Percentiles rank a stretch among this genome's conserved stretches.
Conservation (phyloP, 441 rosid species). For the Pelargonium australe region DNA sequence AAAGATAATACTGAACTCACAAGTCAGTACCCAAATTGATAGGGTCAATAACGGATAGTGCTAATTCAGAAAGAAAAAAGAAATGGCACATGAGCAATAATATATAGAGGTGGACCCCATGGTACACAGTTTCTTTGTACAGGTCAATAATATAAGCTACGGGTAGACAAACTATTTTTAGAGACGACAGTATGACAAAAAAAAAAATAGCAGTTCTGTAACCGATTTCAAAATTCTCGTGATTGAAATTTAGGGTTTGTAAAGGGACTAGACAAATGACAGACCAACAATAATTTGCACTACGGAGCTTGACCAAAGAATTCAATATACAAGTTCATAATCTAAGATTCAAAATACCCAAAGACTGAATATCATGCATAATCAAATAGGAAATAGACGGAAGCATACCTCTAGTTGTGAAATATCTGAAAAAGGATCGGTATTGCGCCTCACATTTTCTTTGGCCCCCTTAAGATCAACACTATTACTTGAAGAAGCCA, state of each 20-base stretch:
- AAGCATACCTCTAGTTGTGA: slow-evolving; percentile 66
- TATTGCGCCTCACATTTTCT: slow-evolving; percentile 35
- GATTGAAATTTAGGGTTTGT: too few relatives aligned
- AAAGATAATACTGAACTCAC: background rate
- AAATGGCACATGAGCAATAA: too few relatives aligned
- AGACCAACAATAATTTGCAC: too few relatives aligned
- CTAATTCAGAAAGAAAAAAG: too few relatives aligned
- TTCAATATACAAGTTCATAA: too few relatives aligned
- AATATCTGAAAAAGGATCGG: slow-evolving; percentile 61
- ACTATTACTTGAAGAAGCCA: slow-evolving; percentile 32
- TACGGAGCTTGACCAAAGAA: too few relatives aligned
- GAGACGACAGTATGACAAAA: background rate
- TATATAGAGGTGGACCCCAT: background rate
- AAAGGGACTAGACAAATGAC: too few relatives aligned
- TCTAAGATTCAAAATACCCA: background rate
- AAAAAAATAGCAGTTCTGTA: too few relatives aligned
- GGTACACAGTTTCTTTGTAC: background rate
- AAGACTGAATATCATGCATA: background rate
- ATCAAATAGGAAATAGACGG: background rate
- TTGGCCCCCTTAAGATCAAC: slow-evolving; percentile 20
- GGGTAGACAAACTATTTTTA: background rate
- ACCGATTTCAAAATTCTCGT: too few relatives aligned
- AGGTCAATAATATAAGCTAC: background rate
- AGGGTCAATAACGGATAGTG: too few relatives aligned
- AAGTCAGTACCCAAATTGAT: too few relatives aligned